These are phyloP conservation scores for Exophiala oligosperma DNA, from an alignment of 2,329 filamentous ascomycete genomes.

Conservation along the genomic window DNA sequence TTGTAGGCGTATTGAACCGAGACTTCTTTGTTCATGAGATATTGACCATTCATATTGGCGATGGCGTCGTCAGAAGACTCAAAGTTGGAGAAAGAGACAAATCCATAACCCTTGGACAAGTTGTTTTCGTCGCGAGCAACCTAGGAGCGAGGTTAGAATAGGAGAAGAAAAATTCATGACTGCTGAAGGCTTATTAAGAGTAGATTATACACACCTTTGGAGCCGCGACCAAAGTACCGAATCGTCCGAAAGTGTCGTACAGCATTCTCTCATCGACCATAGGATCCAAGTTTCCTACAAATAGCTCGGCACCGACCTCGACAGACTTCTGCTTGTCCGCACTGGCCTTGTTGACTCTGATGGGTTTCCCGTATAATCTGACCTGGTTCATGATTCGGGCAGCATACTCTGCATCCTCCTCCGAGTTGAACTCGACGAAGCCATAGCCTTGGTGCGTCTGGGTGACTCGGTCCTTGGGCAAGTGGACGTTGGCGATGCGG, in stretches of 20 bases:
- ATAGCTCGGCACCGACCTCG: slow-evolving; percentile 94
- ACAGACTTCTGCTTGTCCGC: slow-evolving; percentile 93
- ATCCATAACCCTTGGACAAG: slow-evolving; percentile 91
- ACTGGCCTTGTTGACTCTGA: slow-evolving; percentile 90
- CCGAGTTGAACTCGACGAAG: slow-evolving; percentile 96
- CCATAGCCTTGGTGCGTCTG: slow-evolving; percentile 97
- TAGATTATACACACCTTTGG: slow-evolving; percentile 66
- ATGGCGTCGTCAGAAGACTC: slow-evolving; percentile 91
- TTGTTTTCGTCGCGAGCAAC: slow-evolving; percentile 83
- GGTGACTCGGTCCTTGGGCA: slow-evolving; percentile 96
- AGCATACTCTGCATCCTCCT: slow-evolving; percentile 95
- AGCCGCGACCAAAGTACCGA: slow-evolving; percentile 78
- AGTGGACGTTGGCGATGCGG: slow-evolving; percentile 95
- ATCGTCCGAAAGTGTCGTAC: slow-evolving; percentile 92
- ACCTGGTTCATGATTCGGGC: slow-evolving; percentile 96
- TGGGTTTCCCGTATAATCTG: slow-evolving; percentile 86
- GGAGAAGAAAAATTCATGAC: neutral
- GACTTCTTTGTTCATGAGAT: slow-evolving; percentile 94
- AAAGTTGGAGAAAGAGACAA: slow-evolving; percentile 90
- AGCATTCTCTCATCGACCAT: slow-evolving; percentile 95
- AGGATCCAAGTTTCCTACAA: slow-evolving; percentile 90
- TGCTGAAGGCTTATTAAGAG: no score
- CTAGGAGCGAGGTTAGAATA: slow-evolving; percentile 38
- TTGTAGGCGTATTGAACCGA: slow-evolving; percentile 98
- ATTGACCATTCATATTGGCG: slow-evolving; percentile 91